phyloP scores from a whole-genome alignment of 495 filamentous ascomycete genomes.

The Penicillium nucicola region DNA sequence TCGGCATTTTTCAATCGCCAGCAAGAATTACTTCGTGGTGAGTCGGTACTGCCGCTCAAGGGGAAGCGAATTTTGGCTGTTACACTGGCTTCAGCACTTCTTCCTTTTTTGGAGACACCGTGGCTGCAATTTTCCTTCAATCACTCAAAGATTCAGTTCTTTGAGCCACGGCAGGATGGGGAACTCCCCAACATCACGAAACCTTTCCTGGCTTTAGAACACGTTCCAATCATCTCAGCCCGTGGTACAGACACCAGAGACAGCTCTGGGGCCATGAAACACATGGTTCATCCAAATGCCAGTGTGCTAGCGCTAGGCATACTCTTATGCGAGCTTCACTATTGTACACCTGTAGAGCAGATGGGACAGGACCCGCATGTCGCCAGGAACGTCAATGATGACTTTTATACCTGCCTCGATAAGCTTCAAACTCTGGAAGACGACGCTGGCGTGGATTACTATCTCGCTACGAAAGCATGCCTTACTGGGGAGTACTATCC shows the following conservation, averaged over 20 bases:
- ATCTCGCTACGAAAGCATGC: conserved; percentile 34
- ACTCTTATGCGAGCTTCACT: conserved; percentile 34
- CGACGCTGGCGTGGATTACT: conserved; percentile 31
- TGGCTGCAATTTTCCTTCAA: conserved; percentile 33
- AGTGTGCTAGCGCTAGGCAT: conserved; percentile 33
- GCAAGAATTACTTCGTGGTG: conserved; percentile 23
- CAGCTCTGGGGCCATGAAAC: conserved; percentile 14
- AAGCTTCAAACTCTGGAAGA: conserved; percentile 26
- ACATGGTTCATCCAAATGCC: conserved; percentile 29
- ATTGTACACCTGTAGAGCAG: conserved; percentile 29
- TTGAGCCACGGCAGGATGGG: conserved; percentile 21
- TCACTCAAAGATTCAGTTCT: conserved; percentile 32
- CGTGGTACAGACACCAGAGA: conserved; percentile 11
- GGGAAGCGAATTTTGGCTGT: conserved; percentile 28
- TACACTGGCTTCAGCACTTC: conserved; percentile 24
- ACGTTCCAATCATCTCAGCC: conserved; percentile 26
- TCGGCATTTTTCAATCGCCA: conserved; percentile 26
- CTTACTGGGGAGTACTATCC: conserved; percentile 27
- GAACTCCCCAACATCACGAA: conserved; percentile 30
- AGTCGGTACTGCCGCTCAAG: conserved; percentile 23
- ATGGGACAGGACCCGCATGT: conserved; percentile 17
- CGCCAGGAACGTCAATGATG: conserved; percentile 23
- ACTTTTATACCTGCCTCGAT: conserved; percentile 29
- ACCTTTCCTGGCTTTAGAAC: conserved; percentile 26
- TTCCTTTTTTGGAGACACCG: conserved; percentile 30